These are phyloP conservation scores for Ophiostoma perfectum DNA, from an alignment of 2,329 filamentous ascomycete species.

Conservation along the genomic window DNA sequence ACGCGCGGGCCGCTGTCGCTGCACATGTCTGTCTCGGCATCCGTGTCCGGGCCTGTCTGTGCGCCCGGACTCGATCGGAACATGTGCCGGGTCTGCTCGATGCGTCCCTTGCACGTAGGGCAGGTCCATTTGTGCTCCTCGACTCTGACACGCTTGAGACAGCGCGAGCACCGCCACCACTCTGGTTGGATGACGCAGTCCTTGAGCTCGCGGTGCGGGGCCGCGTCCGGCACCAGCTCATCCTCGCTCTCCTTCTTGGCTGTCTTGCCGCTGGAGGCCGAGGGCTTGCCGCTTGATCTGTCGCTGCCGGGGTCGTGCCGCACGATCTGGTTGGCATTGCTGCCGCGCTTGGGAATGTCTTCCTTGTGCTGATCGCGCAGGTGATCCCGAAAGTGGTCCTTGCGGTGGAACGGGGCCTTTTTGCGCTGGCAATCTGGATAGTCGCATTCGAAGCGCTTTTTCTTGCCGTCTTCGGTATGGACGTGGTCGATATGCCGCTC, in stretches of 20 bases:
- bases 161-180: constrained; percentile 54
- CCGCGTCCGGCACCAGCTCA: background rate
- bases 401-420: constrained; percentile 45
- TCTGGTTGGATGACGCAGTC: constrained; percentile 36
- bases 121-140: constrained; percentile 42
- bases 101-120: background rate
- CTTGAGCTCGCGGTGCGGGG: constrained; percentile 33
- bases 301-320: background rate
- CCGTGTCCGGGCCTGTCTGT: background rate
- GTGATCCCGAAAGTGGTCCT: constrained; percentile 55
- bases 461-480: constrained; percentile 41
- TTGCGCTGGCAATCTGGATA: constrained; percentile 45
- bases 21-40: too few species aligned
- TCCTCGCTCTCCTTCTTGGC: background rate
- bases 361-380: constrained; percentile 52
- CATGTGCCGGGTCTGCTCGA: background rate
- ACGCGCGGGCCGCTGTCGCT: too few species aligned
- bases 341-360: constrained; percentile 46
- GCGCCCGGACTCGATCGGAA: background rate
- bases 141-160: constrained; percentile 43
- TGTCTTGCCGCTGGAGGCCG: constrained; percentile 19
- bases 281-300: constrained; percentile 30
- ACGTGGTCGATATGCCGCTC: constrained; percentile 48
- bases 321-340: constrained; percentile 20
- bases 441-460: constrained; percentile 47